These are phyloP conservation scores for Mrakia blollopis DNA, from an alignment of 768 basidiomycete genomes.

Conservation along the genomic window DNA sequence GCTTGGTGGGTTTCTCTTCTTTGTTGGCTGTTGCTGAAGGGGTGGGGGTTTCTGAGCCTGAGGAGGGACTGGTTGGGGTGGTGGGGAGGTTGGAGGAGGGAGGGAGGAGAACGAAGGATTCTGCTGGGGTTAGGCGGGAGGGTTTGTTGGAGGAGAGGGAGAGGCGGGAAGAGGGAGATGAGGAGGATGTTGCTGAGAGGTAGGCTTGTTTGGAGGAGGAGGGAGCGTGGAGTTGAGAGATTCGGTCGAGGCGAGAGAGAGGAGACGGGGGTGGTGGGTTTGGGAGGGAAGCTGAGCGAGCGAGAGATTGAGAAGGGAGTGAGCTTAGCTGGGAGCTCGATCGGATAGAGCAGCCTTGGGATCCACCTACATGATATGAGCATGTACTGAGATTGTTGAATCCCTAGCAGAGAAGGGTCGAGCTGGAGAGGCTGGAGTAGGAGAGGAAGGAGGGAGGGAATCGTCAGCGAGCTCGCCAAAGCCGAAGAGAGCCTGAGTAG, in stretches of 20 bases:
- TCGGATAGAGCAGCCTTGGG: not conserved
- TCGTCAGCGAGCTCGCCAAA: slow-evolving; percentile 2
- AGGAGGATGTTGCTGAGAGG: not conserved
- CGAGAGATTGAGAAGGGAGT: not conserved
- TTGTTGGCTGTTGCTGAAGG: slow-evolving; percentile 53
- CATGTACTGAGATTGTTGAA: slow-evolving; percentile 24
- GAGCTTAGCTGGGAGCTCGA: not conserved
- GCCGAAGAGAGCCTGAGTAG: too few species aligned
- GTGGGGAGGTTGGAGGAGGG: slow-evolving; percentile 37
- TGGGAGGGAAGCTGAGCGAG: slow-evolving; percentile 21
- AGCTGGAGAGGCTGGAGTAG: slow-evolving; percentile 17
- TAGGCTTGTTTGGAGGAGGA: slow-evolving; percentile 28
- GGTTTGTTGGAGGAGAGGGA: not conserved
- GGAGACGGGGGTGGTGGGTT: slow-evolving; percentile 11
- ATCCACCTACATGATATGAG: slow-evolving; percentile 8
- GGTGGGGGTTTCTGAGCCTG: slow-evolving; percentile 38
- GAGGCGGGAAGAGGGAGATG: not conserved
- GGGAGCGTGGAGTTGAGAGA: slow-evolving; percentile 17
- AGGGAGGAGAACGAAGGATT: slow-evolving; percentile 79
- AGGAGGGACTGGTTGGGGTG: slow-evolving; percentile 46
- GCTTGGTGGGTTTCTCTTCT: slow-evolving; percentile 17
- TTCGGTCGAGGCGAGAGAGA: slow-evolving; percentile 17
- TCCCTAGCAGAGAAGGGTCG: slow-evolving; percentile 10
- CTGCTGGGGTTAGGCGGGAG: slow-evolving; percentile 52
- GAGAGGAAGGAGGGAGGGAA: not conserved